Conservation (phyloP, 768 basidiomycete species). For the Russula lepida region DNA sequence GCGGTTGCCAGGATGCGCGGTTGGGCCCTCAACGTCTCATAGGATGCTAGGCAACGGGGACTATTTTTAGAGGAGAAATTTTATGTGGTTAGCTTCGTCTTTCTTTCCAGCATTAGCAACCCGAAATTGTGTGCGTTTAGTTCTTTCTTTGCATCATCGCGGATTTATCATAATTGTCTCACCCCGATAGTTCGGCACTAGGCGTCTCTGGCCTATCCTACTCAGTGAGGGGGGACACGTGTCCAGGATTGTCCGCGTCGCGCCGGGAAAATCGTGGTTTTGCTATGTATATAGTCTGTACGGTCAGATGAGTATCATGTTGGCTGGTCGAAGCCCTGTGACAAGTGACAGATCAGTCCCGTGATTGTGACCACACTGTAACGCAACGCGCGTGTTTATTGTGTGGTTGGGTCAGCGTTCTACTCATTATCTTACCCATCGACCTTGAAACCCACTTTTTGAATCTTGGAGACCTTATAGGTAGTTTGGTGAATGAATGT, state of each 20-base stretch:
- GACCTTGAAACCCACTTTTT: background rate
- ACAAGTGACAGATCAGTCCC: background rate
- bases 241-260: background rate
- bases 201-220: background rate
- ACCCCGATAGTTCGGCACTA: too few relatives aligned
- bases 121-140: background rate
- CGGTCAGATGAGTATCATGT: background rate
- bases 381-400: background rate
- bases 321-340: too few relatives aligned
- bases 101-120: background rate
- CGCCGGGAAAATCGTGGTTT: background rate
- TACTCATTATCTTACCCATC: background rate
- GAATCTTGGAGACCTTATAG: background rate
- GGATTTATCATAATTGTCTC: background rate
- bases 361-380: background rate
- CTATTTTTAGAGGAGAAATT: background rate
- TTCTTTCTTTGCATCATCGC: background rate
- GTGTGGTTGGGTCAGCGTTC: background rate
- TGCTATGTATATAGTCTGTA: background rate
- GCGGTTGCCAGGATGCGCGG: conserved; percentile 11
- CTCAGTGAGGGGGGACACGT: background rate
- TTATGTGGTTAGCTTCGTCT: background rate
- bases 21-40: background rate
- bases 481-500: background rate
- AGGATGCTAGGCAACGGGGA: background rate